Evolutionary conservation across 257 asterid species (phyloP).

Genomic region (Nicotiana obtusifolia): DNA sequence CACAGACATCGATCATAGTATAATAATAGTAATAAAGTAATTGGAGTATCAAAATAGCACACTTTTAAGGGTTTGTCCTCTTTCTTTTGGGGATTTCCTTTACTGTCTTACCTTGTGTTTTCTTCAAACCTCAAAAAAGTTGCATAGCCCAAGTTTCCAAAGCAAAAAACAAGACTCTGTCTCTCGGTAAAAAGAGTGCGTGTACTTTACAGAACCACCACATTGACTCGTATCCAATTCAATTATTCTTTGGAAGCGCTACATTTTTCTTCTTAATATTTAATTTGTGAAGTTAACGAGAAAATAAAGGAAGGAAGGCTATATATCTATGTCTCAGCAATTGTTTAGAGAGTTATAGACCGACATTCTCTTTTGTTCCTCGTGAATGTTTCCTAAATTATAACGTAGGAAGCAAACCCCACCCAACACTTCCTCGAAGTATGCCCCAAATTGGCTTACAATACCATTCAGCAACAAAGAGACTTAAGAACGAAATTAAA

Average conservation of each 20-base stretch:
- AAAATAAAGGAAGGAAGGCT: neutral
- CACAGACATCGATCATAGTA: neutral
- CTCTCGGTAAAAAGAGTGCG: neutral
- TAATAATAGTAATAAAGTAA: neutral
- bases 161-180: neutral
- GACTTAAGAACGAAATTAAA: neutral
- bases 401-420: constrained; percentile 16
- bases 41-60: neutral
- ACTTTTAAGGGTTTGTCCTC: neutral
- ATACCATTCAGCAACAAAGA: constrained; percentile 1
- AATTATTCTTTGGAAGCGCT: neutral
- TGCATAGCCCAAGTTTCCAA: neutral
- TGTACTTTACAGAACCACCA: neutral
- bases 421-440: constrained; percentile 23
- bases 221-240: neutral
- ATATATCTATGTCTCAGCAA: neutral
- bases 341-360: constrained; percentile 29
- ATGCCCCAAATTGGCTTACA: constrained; percentile 30
- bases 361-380: constrained; percentile 71
- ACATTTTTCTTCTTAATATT: neutral
- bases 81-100: constrained; percentile 24
- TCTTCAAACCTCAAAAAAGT: no score
- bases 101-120: neutral
- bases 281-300: neutral
- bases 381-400: constrained; percentile 29